Conservation (phyloP, 2,329 filamentous ascomycete genomes). For the Aureobasidium mangrovei region DNA sequence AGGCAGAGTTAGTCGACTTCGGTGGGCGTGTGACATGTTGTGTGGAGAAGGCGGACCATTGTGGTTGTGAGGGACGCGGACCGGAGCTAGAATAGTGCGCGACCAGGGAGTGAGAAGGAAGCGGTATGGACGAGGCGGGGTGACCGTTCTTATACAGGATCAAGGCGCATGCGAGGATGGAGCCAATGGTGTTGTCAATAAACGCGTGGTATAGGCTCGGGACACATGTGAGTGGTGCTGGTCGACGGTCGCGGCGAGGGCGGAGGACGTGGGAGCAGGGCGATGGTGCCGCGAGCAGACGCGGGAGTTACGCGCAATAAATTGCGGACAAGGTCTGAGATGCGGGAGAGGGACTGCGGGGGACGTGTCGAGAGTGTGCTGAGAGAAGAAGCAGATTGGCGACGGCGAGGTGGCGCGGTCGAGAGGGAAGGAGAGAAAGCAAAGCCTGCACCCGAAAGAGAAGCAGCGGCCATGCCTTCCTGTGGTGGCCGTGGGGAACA, state of each 20-base stretch:
- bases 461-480: constrained; percentile 1
- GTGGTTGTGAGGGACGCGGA: background rate
- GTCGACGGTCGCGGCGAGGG: constrained; percentile 27
- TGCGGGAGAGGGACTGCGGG: constrained; percentile 8
- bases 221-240: background rate
- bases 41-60: constrained; percentile 12
- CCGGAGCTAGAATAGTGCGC: background rate
- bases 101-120: background rate
- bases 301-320: constrained; percentile 34
- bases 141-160: background rate
- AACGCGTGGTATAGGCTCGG: constrained; percentile 2
- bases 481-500: constrained; percentile 10
- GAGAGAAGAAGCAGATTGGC: constrained; percentile 19
- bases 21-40: background rate
- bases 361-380: constrained; percentile 18
- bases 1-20: background rate
- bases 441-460: constrained; percentile 23
- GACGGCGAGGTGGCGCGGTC: constrained; percentile 23
- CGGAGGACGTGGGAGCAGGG: constrained; percentile 18
- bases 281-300: constrained; percentile 13
- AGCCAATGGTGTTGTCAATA: constrained; percentile 7
- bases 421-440: constrained; percentile 25
- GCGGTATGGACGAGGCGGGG: background rate
- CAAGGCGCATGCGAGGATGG: constrained; percentile 1
- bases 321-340: constrained; percentile 19